Base-by-base conservation (phyloP, 306 rosid genomes). In the Hippophae tibetana region DNA sequence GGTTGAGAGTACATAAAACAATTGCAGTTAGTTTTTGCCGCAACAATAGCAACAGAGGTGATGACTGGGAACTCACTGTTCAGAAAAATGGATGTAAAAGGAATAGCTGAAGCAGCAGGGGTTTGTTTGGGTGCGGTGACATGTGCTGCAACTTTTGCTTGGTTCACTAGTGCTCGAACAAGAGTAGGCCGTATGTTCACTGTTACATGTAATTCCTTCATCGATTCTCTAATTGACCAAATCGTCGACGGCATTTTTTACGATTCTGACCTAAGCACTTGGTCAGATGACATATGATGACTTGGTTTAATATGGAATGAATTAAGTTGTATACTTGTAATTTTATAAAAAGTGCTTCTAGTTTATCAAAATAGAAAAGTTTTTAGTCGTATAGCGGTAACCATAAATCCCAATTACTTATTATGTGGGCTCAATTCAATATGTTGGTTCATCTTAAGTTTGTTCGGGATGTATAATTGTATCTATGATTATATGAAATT, bases 211-310 rank as follows among this genome's bases (percentile, higher is more conserved):
- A 92, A 75, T 67, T 43, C 88, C 3, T 79, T 92, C 70, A 81
- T 92, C 7, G 95, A 92, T 69, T 69, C 88, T 12, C 64, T 88
- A 0, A 82, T 92, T 53, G 96, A 92, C 42, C 96, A 92, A 70
- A 82, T 92, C 41, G 83, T 92, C 0, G 96, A 92, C 46, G 95
- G 99, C 27, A 70, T 92, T 54, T 92, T 92, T 81, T 88, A 81
- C 45, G 98, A 83, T 42, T 55, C 40, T 26, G 84, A 78, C 1
- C 61, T 68, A 43, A 58, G 46, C 41, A 86, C 83, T 49, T 79
- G 89, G 84, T 70, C 82, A 13, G 90, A 87, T 59, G 89, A 84
- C 12, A 62, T 75, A 3, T 90, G 66, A 74, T 2, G 38, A 31
- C 38, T 31, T 31, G 38, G 38, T 31, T 0, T 31, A 31, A 31